phyloP scores from a whole-genome alignment of 805 yeast genomes.

The Saccharomycopsis synnaedendra region DNA sequence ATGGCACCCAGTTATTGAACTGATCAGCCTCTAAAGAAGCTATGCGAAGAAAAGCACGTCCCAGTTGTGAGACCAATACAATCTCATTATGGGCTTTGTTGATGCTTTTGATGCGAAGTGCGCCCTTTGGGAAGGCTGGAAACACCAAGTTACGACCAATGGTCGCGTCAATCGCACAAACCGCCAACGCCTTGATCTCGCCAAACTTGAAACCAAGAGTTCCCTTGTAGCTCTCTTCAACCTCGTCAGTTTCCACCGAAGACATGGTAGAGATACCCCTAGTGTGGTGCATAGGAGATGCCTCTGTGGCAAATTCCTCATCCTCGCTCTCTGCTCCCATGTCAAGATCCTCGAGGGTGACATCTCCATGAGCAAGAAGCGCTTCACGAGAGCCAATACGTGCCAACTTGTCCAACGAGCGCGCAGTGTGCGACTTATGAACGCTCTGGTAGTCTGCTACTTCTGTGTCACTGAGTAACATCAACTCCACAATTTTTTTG shows the following conservation, averaged over 20 bases:
- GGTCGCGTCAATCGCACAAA: slow-evolving; percentile 22
- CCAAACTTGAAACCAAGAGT: slow-evolving; percentile 8
- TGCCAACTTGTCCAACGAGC: slow-evolving; percentile 10
- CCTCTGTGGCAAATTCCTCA: not conserved
- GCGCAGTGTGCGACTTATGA: slow-evolving; percentile 6
- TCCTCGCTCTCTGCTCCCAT: not conserved
- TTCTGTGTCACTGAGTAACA: slow-evolving; percentile 8
- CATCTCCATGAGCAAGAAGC: not conserved
- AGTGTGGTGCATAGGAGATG: not conserved
- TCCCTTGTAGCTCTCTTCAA: slow-evolving; percentile 15
- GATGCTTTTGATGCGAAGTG: slow-evolving; percentile 17
- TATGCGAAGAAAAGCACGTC: slow-evolving; percentile 4
- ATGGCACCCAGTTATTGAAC: slow-evolving; percentile 14
- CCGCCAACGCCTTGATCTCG: slow-evolving; percentile 17
- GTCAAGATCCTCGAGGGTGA: slow-evolving; percentile 7
- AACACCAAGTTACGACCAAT: slow-evolving; percentile 24
- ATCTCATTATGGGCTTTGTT: slow-evolving; percentile 12
- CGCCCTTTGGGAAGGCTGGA: slow-evolving; percentile 22
- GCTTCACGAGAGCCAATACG: not conserved
- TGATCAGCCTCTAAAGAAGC: slow-evolving; percentile 11
- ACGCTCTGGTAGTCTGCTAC: slow-evolving; percentile 7
- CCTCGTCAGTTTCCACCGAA: slow-evolving; percentile 7
- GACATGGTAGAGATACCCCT: slow-evolving; percentile 9
- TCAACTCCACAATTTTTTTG: slow-evolving; percentile 13
- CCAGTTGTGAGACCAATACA: not conserved